phyloP scores from a whole-genome alignment of 257 asterid species.

The Salvia miltiorrhiza region DNA sequence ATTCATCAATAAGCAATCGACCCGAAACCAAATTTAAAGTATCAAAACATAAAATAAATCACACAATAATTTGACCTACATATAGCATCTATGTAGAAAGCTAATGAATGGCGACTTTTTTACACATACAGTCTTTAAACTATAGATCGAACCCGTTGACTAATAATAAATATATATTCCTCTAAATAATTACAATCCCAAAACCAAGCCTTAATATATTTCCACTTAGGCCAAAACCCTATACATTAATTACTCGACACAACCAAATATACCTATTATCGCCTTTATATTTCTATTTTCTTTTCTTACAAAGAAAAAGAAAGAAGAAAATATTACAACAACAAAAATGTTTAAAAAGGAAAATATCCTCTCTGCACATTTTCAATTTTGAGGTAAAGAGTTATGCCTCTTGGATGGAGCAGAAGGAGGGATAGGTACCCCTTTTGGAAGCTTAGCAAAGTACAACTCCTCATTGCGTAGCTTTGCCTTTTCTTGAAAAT shows the following conservation, averaged over 20 bases:
- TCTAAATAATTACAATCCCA: slow-evolving; percentile 7
- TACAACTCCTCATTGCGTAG: slow-evolving; percentile 2
- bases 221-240: slow-evolving; percentile 16
- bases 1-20: neutral
- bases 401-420: slow-evolving; percentile 47
- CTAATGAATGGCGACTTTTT: neutral
- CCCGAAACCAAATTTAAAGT: neutral
- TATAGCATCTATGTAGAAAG: neutral
- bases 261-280: neutral
- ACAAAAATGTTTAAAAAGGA: neutral
- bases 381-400: slow-evolving; percentile 32
- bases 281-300: neutral
- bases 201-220: neutral
- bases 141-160: neutral
- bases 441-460: slow-evolving; percentile 44
- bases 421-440: slow-evolving; percentile 44
- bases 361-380: neutral
- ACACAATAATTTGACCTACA: neutral
- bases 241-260: neutral
- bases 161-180: slow-evolving; percentile 11
- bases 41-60: neutral
- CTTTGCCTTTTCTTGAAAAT: slow-evolving; percentile 15
- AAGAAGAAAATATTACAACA: neutral
- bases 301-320: neutral
- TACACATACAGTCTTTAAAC: neutral